Evolutionary conservation across 75 land plant species (phyloP), one percentile per base, ranked within the genome.

Genomic region (Picea sitchensis): DNA sequence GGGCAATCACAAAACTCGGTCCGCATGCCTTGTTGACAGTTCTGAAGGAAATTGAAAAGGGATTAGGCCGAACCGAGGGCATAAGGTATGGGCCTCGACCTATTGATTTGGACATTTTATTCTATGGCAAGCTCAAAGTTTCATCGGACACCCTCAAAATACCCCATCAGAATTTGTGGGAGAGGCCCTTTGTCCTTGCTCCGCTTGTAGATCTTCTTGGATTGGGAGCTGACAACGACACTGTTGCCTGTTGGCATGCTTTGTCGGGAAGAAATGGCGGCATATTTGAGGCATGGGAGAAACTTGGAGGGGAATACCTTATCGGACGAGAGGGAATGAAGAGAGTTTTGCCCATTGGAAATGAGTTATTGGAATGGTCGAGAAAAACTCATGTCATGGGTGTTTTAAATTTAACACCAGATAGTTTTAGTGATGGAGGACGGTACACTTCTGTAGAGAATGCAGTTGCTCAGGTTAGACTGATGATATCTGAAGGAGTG

Each of bases 391-490:
- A 90, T 60, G 78, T 94, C 17, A 96, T 96, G 99, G 99, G 99
- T 77, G 81, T 96, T 21, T 84, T 96, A 71, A 96, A 96, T 83
- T 73, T 96, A 68, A 96, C 99, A 31, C 98, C 98, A 5, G 99
- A 96, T 81, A 96, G 99, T 87, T 96, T 96, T 71, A 96, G 99
- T 78, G 99, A 96, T 84, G 99, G 99, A 62, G 98, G 99, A 14
- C 84, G 86, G 82, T 96, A 86, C 76, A 80, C 77, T 30, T 78
- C 89, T 34, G 85, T 93, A 31, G 91, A 90, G 8, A 75, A 88
- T 84, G 96, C 96, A 63, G 84, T 90, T 73, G 78, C 89, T 32
- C 96, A 94, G 58, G 90, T 88, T 65, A 81, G 75, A 34, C 61
- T 44, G 62, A 81, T 94, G 90, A 84, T 90, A 47, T 81, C 85